Percentiles rank a stretch among this genome's conserved stretches.
Conservation (phyloP, 129 eudicot species). For the Flaveria brownii region DNA sequence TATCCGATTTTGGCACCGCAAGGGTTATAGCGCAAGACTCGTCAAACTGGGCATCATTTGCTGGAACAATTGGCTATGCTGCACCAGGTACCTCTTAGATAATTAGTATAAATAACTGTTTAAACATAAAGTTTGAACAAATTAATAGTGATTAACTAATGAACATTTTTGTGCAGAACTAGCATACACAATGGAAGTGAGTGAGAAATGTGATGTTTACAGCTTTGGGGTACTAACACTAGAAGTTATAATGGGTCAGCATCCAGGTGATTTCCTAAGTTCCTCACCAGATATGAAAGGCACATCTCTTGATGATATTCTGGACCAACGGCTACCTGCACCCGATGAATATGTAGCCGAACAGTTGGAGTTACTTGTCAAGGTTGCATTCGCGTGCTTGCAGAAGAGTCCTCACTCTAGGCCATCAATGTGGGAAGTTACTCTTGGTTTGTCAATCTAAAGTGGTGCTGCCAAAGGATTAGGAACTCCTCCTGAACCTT, state of each 20-base stretch:
- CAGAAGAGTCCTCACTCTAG: slow-evolving; percentile 7
- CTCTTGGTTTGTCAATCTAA: slow-evolving; percentile 2
- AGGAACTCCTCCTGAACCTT: neutral
- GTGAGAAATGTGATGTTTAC: slow-evolving; percentile 9
- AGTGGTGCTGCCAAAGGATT: neutral
- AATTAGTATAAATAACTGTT: neutral
- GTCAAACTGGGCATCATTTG: neutral
- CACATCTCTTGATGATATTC: neutral
- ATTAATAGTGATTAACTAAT: neutral
- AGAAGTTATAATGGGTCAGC: slow-evolving; percentile 9
- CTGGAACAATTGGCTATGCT: neutral
- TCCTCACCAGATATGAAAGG: neutral
- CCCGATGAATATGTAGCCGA: neutral
- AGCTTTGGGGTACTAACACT: slow-evolving; percentile 2
- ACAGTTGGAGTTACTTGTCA: neutral
- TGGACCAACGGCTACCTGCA: neutral
- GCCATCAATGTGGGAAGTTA: slow-evolving; percentile 10
- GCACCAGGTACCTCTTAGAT: slow-evolving; percentile 2
- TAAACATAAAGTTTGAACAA: neutral
- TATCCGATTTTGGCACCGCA: slow-evolving; percentile 8
- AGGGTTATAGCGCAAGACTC: neutral
- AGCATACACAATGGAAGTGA: slow-evolving; percentile 9
- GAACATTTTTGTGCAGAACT: slow-evolving; percentile 1
- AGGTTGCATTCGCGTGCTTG: neutral
- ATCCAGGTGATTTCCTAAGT: neutral